Percentiles rank a stretch among this genome's conserved stretches.
phyloP scores from a whole-genome alignment of 73 alveolate genomes.

The Paraurostyla sp. region DNA sequence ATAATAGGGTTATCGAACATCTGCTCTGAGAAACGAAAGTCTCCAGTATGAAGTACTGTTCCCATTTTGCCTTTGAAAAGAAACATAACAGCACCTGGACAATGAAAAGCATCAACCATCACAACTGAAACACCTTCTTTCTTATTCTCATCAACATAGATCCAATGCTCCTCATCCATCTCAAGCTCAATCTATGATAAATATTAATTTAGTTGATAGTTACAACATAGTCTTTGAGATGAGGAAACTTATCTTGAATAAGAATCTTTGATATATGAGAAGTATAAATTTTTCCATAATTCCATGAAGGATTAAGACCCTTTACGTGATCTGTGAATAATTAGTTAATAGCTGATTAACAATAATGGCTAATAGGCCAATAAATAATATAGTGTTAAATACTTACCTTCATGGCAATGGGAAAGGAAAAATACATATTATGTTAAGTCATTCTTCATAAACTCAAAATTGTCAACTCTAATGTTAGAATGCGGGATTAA shows the following conservation, averaged over 20 bases:
- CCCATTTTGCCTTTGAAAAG: constrained; percentile 89
- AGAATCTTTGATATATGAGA: constrained; percentile 73
- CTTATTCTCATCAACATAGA: constrained; percentile 65
- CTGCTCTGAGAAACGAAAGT: constrained; percentile 76
- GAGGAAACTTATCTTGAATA: constrained; percentile 77
- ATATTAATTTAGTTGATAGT: constrained; percentile 15
- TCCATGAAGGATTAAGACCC: constrained; percentile 86
- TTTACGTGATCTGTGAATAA: constrained; percentile 74
- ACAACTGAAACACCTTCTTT: constrained; percentile 73
- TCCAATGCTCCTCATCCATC: constrained; percentile 73
- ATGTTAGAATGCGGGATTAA: constrained; percentile 82
- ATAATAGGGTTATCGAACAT: constrained; percentile 71
- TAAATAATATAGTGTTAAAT: no score
- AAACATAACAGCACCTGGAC: constrained; percentile 90
- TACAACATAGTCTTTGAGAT: constrained; percentile 62
- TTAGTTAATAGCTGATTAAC: background rate
- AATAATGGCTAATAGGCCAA: no score
- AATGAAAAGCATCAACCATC: constrained; percentile 84
- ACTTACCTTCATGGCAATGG: constrained; percentile 76
- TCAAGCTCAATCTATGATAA: constrained; percentile 61
- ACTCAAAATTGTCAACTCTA: constrained; percentile 83
- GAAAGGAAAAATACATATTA: constrained; percentile 79
- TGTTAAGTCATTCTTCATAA: constrained; percentile 70
- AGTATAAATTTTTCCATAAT: constrained; percentile 78
- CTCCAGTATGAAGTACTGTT: constrained; percentile 88